These are phyloP conservation scores for Trametes hirsuta DNA, from an alignment of 1,284 basidiomycete genomes.

Conservation along the genomic window DNA sequence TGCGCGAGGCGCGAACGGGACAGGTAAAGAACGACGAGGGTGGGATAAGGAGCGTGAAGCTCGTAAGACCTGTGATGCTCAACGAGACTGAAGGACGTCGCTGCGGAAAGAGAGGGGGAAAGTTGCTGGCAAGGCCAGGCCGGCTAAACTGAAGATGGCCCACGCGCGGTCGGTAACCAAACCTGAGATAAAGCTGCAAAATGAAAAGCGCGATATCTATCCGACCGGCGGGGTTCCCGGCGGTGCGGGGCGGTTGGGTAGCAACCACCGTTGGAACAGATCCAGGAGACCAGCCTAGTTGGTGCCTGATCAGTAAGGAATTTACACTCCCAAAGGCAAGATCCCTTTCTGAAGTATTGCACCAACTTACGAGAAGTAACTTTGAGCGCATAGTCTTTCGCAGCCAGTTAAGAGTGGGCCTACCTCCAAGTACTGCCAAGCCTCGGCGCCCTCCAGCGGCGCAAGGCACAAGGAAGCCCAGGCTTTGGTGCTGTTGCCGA, in stretches of 20 bases:
- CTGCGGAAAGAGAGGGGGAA: neutral
- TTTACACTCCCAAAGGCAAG: neutral
- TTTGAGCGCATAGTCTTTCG: too few species aligned
- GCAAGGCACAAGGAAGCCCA: neutral
- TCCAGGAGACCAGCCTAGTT: neutral
- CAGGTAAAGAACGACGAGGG: constrained; percentile 22
- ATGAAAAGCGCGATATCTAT: constrained; percentile 12
- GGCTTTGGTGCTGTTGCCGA: neutral
- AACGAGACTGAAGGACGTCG: neutral
- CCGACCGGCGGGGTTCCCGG: constrained; percentile 4
- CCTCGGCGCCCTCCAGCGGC: too few species aligned
- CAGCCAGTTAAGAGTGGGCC: too few species aligned
- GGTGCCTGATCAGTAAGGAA: neutral
- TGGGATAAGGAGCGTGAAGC: constrained; percentile 18
- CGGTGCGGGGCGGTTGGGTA: constrained; percentile 6
- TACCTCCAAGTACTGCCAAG: too few species aligned
- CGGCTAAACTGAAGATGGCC: constrained; percentile 8
- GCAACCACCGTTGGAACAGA: constrained; percentile 10
- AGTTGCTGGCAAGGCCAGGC: constrained; percentile 11
- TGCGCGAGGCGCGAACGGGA: constrained; percentile 3
- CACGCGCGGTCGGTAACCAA: constrained; percentile 2
- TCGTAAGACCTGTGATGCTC: neutral
- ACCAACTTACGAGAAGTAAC: neutral
- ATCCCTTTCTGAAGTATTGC: neutral
- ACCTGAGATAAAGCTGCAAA: constrained; percentile 11